Evolutionary conservation across 2,329 filamentous ascomycete genomes (phyloP), one percentile per base, ranked within the genome.

Genomic region (Trichoderma cornu-damae): DNA sequence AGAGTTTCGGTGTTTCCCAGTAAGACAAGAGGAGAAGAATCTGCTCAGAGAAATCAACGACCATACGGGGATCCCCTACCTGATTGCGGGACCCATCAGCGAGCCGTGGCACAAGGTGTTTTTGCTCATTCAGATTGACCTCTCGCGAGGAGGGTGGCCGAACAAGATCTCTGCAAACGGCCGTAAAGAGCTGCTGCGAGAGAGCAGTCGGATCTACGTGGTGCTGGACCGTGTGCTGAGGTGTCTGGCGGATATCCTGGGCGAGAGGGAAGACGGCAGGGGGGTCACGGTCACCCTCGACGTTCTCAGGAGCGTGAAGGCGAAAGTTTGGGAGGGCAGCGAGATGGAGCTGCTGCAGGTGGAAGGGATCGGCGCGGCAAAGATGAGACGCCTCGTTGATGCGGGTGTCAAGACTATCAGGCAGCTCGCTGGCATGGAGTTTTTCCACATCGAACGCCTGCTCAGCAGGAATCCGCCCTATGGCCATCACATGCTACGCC

Each of bases 331-430:
- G 94, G 94, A 99, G 66, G 85, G 88, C 32, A 88, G 85, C 2
- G 83, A 89, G 0, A 77, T 87, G 20, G 89, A 96, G 63, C 80
- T 99, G 66, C 87, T 88, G 60, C 93, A 97, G 69, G 79, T 99
- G 1, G 84, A 89, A 0, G 82, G 85, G 2, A 82, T 97, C 60
- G 94, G 94, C 0, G 76, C 84, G 4, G 89, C 86, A 1, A 81
- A 83, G n/a, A 84, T 89, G 61, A 81, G 87, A 35, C 94, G 88
- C 68, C 79, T 97, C 42, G 80, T 84, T 3, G 79, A 80, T 37
- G 84, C 84, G n/a, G 84, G 85, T 0, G 81, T 97, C 54, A 83
- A 76, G 26, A 88, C 77, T 4, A 83, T 97, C 5, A 81, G 87
- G 40, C 80, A 83, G n/a, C 75, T 99, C 11, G 82, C 86, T 14